Evolutionary conservation across 75 land plant species (phyloP), one percentile per base, ranked within the genome.

Genomic region (Pinus albicaulis): DNA sequence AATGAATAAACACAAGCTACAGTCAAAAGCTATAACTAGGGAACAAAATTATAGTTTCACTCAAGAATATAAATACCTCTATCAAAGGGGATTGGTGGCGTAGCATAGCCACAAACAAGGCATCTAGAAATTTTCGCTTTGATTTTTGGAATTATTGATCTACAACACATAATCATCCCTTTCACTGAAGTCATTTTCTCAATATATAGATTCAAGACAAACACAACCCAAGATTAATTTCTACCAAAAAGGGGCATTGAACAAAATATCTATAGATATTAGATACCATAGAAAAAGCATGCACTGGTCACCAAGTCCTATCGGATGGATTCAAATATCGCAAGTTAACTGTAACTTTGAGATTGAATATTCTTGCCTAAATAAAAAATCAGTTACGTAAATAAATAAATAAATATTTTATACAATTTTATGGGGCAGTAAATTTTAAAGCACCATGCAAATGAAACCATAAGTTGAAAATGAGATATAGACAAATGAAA

Each of bases 101-200:
- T 83, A 68, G 86, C 90, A 77, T 90, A 76, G 2, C 94, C 95
- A 74, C 99, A 96, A 11, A 96, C 81, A 41, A 92, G 84, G 70
- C 99, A 96, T 57, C 82, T 82, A 73, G 93, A 96, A 61, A 90
- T 76, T 11, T 97, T 93, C 58, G 92, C 99, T 83, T 92, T 93
- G 81, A 96, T 94, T 76, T 96, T 97, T 52, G 99, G 99, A 25
- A 96, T 96, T 15, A 96, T 90, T 6, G 97, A 92, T 75, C 97
- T 96, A 82, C 99, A 90, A 3, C 99, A 82, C 25, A 96, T 96
- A 22, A 96, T 81, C 99, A 96, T 96, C 25, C 99, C 99, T 76
- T 92, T 96, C 72, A 96, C 84, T 13, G 97, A 90, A 7, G 93
- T 85, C 91, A 96, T 84, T 84, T 92, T 96, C 86, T 93, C 99